These are phyloP conservation scores for Ganoderma sp. DNA, from an alignment of 1,284 basidiomycete genomes.

Conservation along the genomic window DNA sequence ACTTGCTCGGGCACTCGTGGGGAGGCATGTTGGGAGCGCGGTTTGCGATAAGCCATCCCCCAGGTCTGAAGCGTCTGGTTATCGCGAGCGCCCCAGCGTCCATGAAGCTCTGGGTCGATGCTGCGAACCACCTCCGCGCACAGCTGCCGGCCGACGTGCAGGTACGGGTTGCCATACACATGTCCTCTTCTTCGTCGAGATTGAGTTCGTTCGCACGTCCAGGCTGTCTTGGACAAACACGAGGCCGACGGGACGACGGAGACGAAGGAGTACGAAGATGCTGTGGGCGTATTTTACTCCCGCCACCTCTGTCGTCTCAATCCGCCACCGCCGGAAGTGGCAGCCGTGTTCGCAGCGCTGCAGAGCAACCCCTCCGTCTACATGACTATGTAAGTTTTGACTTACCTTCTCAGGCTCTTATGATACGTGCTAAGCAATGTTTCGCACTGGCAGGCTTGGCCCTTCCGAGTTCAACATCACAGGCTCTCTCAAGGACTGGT, in stretches of 20 bases:
- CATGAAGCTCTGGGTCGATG: constrained; percentile 42
- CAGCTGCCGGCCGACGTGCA: constrained; percentile 50
- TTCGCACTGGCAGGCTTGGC: constrained; percentile 19
- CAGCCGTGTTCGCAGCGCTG: constrained; percentile 35
- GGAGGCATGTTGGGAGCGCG: constrained; percentile 52
- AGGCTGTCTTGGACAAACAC: constrained; percentile 50
- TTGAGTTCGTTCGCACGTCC: no score
- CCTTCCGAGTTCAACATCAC: constrained; percentile 32
- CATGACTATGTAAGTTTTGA: constrained; percentile 45
- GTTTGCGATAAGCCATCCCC: constrained; percentile 40
- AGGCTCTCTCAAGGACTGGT: constrained; percentile 34
- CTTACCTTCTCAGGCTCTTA: no score
- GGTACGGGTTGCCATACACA: constrained; percentile 8
- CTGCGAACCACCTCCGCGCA: constrained; percentile 36
- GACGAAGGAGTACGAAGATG: constrained; percentile 50
- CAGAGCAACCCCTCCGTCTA: constrained; percentile 56
- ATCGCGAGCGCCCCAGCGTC: constrained; percentile 42
- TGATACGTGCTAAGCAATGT: no score
- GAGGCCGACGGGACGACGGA: constrained; percentile 53
- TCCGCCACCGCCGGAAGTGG: constrained; percentile 47
- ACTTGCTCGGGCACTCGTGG: constrained; percentile 52
- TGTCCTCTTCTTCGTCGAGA: constrained; percentile 10
- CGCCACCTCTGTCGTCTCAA: constrained; percentile 52
- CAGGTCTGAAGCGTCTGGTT: constrained; percentile 48
- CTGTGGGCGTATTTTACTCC: constrained; percentile 48